Evolutionary conservation across 441 rosid species (phyloP).

Genomic region (Breynia disticha): DNA sequence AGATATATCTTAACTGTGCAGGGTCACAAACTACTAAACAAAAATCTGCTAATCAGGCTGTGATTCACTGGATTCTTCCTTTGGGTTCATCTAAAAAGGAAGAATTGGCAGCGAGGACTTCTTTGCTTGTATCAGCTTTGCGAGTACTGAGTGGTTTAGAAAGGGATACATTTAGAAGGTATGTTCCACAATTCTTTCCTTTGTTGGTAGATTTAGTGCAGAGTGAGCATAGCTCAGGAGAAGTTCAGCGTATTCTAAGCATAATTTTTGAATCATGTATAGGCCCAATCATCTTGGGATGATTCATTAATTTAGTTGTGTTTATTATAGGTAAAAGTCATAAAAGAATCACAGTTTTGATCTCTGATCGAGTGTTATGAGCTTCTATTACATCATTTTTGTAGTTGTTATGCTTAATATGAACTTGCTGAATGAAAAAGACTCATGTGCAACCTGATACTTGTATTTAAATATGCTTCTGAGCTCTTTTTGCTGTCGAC

Average conservation of each 20-base stretch:
- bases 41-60: slow-evolving; percentile 23
- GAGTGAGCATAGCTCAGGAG: slow-evolving; percentile 80
- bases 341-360: too few relatives aligned
- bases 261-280: slow-evolving; percentile 63
- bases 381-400: too few relatives aligned
- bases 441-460: too few relatives aligned
- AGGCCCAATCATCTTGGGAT: slow-evolving; percentile 45
- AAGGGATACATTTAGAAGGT: slow-evolving; percentile 46
- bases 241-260: slow-evolving; percentile 62
- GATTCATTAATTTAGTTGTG: too few relatives aligned
- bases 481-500: too few relatives aligned
- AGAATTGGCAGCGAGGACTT: slow-evolving; percentile 70
- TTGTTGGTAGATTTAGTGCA: slow-evolving; percentile 74
- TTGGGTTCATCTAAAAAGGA: slow-evolving; percentile 64
- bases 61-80: slow-evolving; percentile 58
- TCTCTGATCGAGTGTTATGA: too few relatives aligned
- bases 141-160: slow-evolving; percentile 42
- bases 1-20: slow-evolving; percentile 55
- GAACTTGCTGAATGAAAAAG: too few relatives aligned
- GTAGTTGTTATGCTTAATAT: too few relatives aligned
- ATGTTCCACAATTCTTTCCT: slow-evolving; percentile 48
- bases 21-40: slow-evolving; percentile 12
- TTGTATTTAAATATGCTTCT: too few relatives aligned
- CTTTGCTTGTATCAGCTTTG: slow-evolving; percentile 58
- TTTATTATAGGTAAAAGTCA: too few relatives aligned